Evolutionary conservation across 2,329 filamentous ascomycete genomes (phyloP).

Genomic region (Cordyceps cicadae): DNA sequence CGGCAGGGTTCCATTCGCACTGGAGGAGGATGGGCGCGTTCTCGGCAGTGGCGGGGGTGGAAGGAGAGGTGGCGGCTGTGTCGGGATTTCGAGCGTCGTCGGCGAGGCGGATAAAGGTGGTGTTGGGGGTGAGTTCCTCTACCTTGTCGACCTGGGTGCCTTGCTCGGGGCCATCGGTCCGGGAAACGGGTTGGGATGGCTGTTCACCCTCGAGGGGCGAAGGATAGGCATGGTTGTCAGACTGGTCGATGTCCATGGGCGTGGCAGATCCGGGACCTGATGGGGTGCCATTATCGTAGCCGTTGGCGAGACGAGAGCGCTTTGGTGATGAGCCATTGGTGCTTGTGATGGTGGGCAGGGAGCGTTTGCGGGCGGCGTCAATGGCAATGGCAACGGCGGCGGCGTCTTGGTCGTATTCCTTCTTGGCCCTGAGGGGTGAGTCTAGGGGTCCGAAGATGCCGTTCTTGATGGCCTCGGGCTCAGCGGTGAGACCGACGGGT

Average conservation of each 20-base stretch:
- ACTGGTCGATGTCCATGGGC: slow-evolving; percentile 53
- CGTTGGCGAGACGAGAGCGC: slow-evolving; percentile 53
- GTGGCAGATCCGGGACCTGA: slow-evolving; percentile 32
- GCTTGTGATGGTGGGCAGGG: slow-evolving; percentile 40
- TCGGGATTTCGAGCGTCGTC: slow-evolving; percentile 31
- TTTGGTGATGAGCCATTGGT: slow-evolving; percentile 53
- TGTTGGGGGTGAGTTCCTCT: slow-evolving; percentile 49
- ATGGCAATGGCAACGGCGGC: slow-evolving; percentile 30
- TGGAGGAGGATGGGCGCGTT: slow-evolving; percentile 55
- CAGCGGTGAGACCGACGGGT: slow-evolving; percentile 38
- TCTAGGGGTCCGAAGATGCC: slow-evolving; percentile 52
- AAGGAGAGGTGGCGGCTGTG: slow-evolving; percentile 20
- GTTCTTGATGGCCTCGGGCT: slow-evolving; percentile 37
- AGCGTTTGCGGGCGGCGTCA: slow-evolving; percentile 43
- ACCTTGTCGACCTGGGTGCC: slow-evolving; percentile 59
- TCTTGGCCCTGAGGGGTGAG: slow-evolving; percentile 34
- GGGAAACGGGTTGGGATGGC: slow-evolving; percentile 42
- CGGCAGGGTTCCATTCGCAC: slow-evolving; percentile 60
- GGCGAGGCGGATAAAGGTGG: slow-evolving; percentile 51
- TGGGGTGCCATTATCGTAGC: slow-evolving; percentile 41
- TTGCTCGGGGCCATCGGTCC: slow-evolving; percentile 54
- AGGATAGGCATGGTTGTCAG: slow-evolving; percentile 52
- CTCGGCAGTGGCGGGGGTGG: slow-evolving; percentile 27
- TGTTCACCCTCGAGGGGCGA: slow-evolving; percentile 54
- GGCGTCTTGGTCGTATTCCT: slow-evolving; percentile 31